A percentile compares a stretch with the other conserved stretches of the same genome.
Evolutionary conservation across 129 eudicot species (phyloP).

Genomic region (Lonicera japonica): DNA sequence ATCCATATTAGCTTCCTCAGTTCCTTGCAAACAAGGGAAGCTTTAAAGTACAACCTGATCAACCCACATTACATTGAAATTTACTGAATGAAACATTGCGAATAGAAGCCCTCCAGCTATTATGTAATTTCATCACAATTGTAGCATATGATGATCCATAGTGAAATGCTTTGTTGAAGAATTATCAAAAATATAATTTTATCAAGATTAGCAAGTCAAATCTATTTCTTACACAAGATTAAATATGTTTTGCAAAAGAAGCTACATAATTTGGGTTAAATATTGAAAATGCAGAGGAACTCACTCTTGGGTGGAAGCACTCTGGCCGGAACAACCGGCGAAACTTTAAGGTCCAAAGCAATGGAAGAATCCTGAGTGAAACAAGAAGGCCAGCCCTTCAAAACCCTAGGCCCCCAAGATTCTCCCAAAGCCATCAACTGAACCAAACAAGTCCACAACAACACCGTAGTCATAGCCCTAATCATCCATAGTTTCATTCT

Average conservation of each 20-base stretch:
- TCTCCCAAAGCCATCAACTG: constrained; percentile 74
- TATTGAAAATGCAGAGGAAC: constrained; percentile 1
- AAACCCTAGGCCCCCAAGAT: constrained; percentile 68
- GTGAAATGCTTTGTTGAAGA: no score
- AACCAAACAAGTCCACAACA: constrained; percentile 87
- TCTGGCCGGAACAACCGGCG: constrained; percentile 37
- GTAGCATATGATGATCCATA: not conserved
- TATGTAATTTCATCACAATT: not conserved
- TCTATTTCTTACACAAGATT: no score
- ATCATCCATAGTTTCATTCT: constrained; percentile 82
- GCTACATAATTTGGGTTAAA: no score
- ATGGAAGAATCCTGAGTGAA: constrained; percentile 36
- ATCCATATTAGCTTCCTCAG: not conserved
- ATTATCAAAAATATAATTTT: no score
- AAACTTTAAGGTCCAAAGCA: constrained; percentile 35
- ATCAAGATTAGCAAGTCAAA: no score
- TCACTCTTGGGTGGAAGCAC: constrained; percentile 85
- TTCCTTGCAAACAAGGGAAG: not conserved
- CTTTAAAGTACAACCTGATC: no score
- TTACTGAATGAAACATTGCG: no score
- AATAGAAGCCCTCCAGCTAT: not conserved
- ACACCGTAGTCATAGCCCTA: constrained; percentile 57
- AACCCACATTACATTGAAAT: no score
- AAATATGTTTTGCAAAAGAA: no score
- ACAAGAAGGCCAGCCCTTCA: constrained; percentile 80